Evolutionary conservation across 1,139 yeast species (phyloP), one percentile per base, ranked within the genome.

Genomic region (Wickerhamiella infanticola): DNA sequence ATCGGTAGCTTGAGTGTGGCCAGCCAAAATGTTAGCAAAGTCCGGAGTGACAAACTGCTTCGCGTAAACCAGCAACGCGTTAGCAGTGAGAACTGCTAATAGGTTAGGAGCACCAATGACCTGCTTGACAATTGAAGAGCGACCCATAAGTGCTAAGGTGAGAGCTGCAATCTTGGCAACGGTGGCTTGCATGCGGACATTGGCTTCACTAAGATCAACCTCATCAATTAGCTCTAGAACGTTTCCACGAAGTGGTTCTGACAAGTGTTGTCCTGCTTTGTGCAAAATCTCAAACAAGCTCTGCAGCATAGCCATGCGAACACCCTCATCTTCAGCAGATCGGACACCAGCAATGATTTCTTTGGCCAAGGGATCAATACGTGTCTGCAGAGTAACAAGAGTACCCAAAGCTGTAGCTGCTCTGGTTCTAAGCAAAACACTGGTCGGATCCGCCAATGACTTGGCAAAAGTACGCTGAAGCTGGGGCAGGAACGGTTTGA

Each of bases 401-500:
- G 88, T 77, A 45, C 95, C 94, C 54, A 90, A 69, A 0, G 96
- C 97, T 55, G 72, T 74, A 37, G 94, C 96, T n/a, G 97, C 95
- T 52, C 94, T 75, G 4, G 77, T 64, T 56, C 97, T 74, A 58
- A 90, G 70, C 5, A 74, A 66, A 49, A 81, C 94, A 58, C 79
- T 82, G 3, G 59, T 47, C 3, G 81, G 71, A 64, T 90, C 98
- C 43, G 85, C 74, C 52, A 93, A 70, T 1, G 95, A 83, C 62
- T 94, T 82, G 42, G 93, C 94, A 67, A 90, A 93, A 1, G 98
- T 93, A 63, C 99, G 76, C 66, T 93, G 98, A 55, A 93, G 71
- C 68, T 93, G 99, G 7, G 99, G 99, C 63, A 90, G 77, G 63
- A 93, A 93, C 9, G 99, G 98, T 60, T 93, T 77, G 63, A 93